Conservation (phyloP, 441 rosid genomes). For the Sinapis alba region DNA sequence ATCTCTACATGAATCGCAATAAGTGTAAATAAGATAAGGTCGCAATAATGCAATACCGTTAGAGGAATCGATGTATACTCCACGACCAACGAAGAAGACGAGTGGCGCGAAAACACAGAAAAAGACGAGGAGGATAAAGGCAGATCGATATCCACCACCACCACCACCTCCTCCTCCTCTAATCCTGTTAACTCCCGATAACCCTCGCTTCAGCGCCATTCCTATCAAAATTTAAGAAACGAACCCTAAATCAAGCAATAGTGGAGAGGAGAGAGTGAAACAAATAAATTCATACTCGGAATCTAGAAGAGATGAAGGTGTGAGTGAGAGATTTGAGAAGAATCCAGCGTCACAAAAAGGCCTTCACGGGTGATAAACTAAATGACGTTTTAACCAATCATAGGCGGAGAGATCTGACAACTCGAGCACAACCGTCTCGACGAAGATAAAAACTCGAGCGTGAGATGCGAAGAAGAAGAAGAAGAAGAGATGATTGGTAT, state of each 20-base stretch:
- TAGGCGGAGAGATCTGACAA: slow-evolving; percentile 28
- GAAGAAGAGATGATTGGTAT: slow-evolving; percentile 5
- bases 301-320: slow-evolving; percentile 21
- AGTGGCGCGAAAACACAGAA: slow-evolving; percentile 67
- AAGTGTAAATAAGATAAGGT: not conserved
- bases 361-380: slow-evolving; percentile 10
- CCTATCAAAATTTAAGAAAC: slow-evolving; percentile 31
- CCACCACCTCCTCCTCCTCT: slow-evolving; percentile 29
- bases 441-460: not conserved
- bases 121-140: slow-evolving; percentile 50
- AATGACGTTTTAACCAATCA: slow-evolving; percentile 8
- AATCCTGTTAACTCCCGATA: slow-evolving; percentile 49
- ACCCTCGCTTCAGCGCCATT: slow-evolving; percentile 85
- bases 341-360: slow-evolving; percentile 23
- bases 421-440: slow-evolving; percentile 10
- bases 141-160: slow-evolving; percentile 52
- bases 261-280: not conserved
- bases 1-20: slow-evolving; percentile 10
- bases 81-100: slow-evolving; percentile 71
- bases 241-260: slow-evolving; percentile 35
- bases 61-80: slow-evolving; percentile 49
- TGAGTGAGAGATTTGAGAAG: slow-evolving; percentile 4
- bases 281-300: slow-evolving; percentile 19
- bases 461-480: slow-evolving; percentile 13
- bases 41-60: slow-evolving; percentile 46